A percentile compares a stretch with the other conserved stretches of the same genome.
Evolutionary conservation across 2,329 filamentous ascomycete genomes (phyloP).

Genomic region (Xylariaceae sp.): DNA sequence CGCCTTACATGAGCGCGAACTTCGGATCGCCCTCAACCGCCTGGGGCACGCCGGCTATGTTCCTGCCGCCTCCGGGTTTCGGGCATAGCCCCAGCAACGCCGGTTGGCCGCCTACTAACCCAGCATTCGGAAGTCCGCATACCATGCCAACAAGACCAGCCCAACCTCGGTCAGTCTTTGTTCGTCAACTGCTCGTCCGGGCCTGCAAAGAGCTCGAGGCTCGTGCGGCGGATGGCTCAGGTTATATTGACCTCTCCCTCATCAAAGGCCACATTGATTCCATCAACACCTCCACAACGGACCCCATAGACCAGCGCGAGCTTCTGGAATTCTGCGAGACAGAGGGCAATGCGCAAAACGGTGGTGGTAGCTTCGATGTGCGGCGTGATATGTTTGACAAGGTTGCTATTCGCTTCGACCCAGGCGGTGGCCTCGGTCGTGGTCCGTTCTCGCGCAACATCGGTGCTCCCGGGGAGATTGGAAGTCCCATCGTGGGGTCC

Average conservation of each 20-base stretch:
- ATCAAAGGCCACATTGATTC: slow-evolving; percentile 62
- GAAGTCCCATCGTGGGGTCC: slow-evolving; percentile 48
- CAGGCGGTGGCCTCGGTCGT: slow-evolving; percentile 41
- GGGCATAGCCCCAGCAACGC: slow-evolving; percentile 37
- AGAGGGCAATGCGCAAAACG: slow-evolving; percentile 78
- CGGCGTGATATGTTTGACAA: slow-evolving; percentile 45
- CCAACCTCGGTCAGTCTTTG: slow-evolving; percentile 60
- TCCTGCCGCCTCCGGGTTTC: slow-evolving; percentile 44
- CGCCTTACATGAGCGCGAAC: slow-evolving; percentile 37
- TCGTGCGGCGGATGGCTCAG: slow-evolving; percentile 44
- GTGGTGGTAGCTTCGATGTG: slow-evolving; percentile 80
- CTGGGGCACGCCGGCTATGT: slow-evolving; percentile 38
- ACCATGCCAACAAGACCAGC: slow-evolving; percentile 36
- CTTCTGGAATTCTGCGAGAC: slow-evolving; percentile 84
- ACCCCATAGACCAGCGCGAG: slow-evolving; percentile 53
- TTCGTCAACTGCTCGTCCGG: slow-evolving; percentile 70
- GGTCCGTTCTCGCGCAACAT: slow-evolving; percentile 40
- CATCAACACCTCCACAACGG: slow-evolving; percentile 45
- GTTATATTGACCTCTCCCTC: slow-evolving; percentile 63
- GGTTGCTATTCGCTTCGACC: slow-evolving; percentile 49
- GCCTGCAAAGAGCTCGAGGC: slow-evolving; percentile 63
- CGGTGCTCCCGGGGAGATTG: slow-evolving; percentile 62
- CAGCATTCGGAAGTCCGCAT: slow-evolving; percentile 28
- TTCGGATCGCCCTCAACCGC: slow-evolving; percentile 29
- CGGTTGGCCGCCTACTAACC: slow-evolving; percentile 31